Evolutionary conservation across 176 grass and related monocot species (phyloP), one percentile per base, ranked within the genome.

Genomic region (Olyra latifolia): DNA sequence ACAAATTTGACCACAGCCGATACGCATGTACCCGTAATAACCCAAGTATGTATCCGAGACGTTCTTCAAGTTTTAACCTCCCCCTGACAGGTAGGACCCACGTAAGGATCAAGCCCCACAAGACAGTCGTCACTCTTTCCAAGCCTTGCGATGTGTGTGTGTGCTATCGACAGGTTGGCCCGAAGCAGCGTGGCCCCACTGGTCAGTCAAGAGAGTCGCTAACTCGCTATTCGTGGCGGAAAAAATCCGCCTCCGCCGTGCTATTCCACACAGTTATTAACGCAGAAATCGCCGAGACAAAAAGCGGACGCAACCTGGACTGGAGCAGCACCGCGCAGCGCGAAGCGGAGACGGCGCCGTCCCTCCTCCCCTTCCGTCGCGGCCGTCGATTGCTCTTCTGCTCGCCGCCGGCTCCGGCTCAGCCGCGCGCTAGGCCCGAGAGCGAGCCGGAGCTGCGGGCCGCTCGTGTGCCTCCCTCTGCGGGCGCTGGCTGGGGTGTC

Each of bases 241-340:
- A 28, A 56, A 57, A 62, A 50, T 69, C 72, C 19, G 62, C 65
- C 29, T 40, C 41, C 7, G 15, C 48, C 58, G 17, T n/a, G 59
- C 74, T 65, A 70, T 82, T 49, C 38, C 39, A 6, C 35, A 38
- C 64, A 30, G 54, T 69, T 69, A 80, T 69, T 29, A 68, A 32
- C 32, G 14, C 27, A 66, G 72, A 77, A 77, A 77, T 69, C 63
- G 27, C 24, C 25, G 74, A 61, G 79, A 61, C 30, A 46, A 82
- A 63, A 50, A 61, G 58, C 80, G 17, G 63, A 23, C 38, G 49
- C 78, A 25, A 72, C 47, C 27, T 42, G 25, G 44, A 10, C 25
- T 8, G 19, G 43, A 48, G 6, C 0, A 35, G 57, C 13, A 32
- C 55, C 46, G 57, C n/a, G 20, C 74, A 28, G 55, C 65, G 48